A percentile compares a stretch with the other conserved stretches of the same genome.
Conservation (phyloP, 2,329 filamentous ascomycete species). For the Beauveria sp. region DNA sequence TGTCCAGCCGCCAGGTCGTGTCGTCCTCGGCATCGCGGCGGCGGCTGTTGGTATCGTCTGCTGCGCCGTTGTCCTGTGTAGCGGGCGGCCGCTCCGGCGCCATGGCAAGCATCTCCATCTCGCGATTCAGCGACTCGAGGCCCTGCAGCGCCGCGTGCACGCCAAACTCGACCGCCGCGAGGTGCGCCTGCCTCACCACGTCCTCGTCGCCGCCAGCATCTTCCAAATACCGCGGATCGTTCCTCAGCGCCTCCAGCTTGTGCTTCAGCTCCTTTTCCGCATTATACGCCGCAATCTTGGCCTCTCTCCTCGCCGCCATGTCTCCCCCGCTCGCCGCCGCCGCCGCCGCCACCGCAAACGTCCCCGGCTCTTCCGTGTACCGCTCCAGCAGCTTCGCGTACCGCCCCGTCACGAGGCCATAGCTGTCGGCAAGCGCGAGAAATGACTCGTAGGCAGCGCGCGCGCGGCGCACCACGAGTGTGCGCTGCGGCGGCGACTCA, state of each 20-base stretch:
- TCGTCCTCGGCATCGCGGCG: slow-evolving; percentile 27
- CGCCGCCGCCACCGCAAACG: slow-evolving; percentile 61
- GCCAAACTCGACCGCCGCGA: slow-evolving; percentile 66
- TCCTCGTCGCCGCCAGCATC: slow-evolving; percentile 74
- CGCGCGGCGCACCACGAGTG: slow-evolving; percentile 53
- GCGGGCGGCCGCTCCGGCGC: slow-evolving; percentile 47
- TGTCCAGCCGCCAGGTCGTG: slow-evolving; percentile 65
- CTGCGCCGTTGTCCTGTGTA: background rate
- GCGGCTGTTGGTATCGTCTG: slow-evolving; percentile 37
- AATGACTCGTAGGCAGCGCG: slow-evolving; percentile 71
- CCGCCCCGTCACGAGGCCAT: slow-evolving; percentile 58
- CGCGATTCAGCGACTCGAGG: slow-evolving; percentile 79
- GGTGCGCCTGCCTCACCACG: slow-evolving; percentile 67
- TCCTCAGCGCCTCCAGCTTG: slow-evolving; percentile 58
- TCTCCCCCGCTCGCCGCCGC: slow-evolving; percentile 38
- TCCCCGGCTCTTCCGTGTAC: slow-evolving; percentile 64
- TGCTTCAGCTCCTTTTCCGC: slow-evolving; percentile 79
- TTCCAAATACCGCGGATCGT: slow-evolving; percentile 43
- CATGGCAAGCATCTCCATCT: slow-evolving; percentile 72
- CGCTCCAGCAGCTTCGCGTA: slow-evolving; percentile 64
- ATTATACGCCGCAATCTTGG: slow-evolving; percentile 79
- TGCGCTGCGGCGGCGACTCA: slow-evolving; percentile 47
- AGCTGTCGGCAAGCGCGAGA: slow-evolving; percentile 68
- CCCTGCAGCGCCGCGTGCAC: slow-evolving; percentile 77
- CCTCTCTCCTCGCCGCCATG: slow-evolving; percentile 63